Evolutionary conservation across 192 early-diverging fungal species (phyloP), one percentile per base, ranked within the genome.

Genomic region (Rhizophagus sp.): DNA sequence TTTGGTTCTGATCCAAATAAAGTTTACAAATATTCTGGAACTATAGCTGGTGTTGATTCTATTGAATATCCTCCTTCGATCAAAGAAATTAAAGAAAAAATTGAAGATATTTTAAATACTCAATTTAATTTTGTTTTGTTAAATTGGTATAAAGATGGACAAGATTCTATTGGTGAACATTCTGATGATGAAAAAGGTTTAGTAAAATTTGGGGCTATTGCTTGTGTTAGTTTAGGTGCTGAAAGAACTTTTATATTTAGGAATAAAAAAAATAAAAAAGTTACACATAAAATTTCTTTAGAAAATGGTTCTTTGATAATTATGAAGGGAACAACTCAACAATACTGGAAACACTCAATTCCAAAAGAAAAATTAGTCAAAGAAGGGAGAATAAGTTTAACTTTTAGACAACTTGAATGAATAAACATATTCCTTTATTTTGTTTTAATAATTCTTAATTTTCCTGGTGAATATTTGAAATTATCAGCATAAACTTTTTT

Each of bases 401-500:
- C 66, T 4, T 69, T 79, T 69, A 62, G 77, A 15, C 77, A 69
- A 57, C 33, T 69, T 9, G 44, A 44, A n/a, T 77, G 24, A 65
- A 52, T 44, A 12, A 13, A 52, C 27, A 34, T 12, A 68, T 68
- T 69, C 36, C 24, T 41, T 86, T 92, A 97, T 87, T 97, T 97
- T 79, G 94, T 97, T 79, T 95, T 93, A 82, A 95, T 87, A 76
- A 92, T 83, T 72, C 94, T 91, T 50, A 97, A 89, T 82, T 94
- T 94, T 27, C 86, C 90, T 15, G 94, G 87, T 33, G 89, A 90
- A 82, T 95, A 95, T 82, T 91, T 94, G 91, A 94, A 99, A 91
- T 99, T 99, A 76, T 95, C 91, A 44, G 95, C 93, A 84, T 99
- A 99, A 11, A 87, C 81, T 89, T 96, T 98, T 76, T 91, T 89